Evolutionary conservation across 768 basidiomycete species (phyloP).

Genomic region (Mycena venus): DNA sequence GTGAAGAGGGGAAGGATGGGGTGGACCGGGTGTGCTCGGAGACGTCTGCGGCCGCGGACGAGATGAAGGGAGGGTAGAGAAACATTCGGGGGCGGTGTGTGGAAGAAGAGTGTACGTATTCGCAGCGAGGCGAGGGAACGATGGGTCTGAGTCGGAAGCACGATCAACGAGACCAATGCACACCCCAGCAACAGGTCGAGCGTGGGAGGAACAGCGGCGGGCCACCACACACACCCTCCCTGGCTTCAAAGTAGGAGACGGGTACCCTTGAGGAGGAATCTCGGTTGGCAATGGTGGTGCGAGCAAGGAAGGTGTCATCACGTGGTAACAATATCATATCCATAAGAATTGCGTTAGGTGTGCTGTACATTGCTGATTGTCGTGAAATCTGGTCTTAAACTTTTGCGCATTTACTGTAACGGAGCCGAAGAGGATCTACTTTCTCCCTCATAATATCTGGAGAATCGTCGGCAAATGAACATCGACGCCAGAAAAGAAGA

Average conservation of each 20-base stretch:
- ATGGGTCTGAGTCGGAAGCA: not conserved
- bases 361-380: not conserved
- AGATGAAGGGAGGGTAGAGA: not conserved
- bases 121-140: not conserved
- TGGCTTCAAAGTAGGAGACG: not conserved
- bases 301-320: not conserved
- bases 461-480: not conserved
- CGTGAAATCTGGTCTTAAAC: not conserved
- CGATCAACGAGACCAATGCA: not conserved
- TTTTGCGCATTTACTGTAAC: not conserved
- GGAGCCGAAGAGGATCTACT: not conserved
- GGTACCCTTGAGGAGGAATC: not conserved
- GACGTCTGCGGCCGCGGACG: not conserved
- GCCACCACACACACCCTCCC: not conserved
- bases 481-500: not conserved
- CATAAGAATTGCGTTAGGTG: not conserved
- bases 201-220: not conserved
- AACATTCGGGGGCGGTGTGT: not conserved
- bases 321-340: not conserved
- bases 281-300: not conserved
- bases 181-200: not conserved
- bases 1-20: not conserved
- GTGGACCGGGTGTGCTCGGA: not conserved
- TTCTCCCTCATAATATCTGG: not conserved
- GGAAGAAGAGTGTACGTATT: not conserved